Evolutionary conservation across 495 filamentous ascomycete species (phyloP), one percentile per base, ranked within the genome.

Genomic region (Chaetomium cochliodes): DNA sequence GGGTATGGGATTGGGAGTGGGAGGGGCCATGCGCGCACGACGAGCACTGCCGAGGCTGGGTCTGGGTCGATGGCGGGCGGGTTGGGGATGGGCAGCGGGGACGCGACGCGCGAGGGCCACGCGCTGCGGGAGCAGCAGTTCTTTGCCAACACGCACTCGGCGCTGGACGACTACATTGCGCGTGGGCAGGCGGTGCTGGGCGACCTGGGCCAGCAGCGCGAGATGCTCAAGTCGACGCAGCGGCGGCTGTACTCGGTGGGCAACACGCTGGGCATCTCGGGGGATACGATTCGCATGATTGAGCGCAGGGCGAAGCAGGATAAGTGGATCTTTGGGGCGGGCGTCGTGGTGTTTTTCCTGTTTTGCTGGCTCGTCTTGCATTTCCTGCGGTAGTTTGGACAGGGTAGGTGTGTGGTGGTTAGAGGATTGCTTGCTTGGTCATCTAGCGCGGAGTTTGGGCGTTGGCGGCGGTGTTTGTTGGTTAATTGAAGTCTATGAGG

Each of bases 281-380:
- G 93, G 33, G 96, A 98, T 74, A 98, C 94, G 6, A 98, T 98
- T 62, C 85, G 96, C 16, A 97, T 93, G 91, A 82, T 98, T 56
- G 93, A 98, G 76, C 80, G 94, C 70, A 83, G 94, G 65, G 93
- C 94, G 58, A 89, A 85, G 76, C 87, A 97, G 81, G 94, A 98
- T 70, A 97, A 97, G 78, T 98, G 93, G 93, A 96, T 98, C 30
- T 98, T 98, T 75, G 90, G 90, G 86, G 88, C 74, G 16, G 92
- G 94, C 0, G 91, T 96, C 23, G 75, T 96, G 41, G 73, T 93
- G n/a, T 98, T 98, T 76, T 89, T 98, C 64, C 74, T 82, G 49
- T 98, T 98, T 75, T 97, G 93, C 71, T 98, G 91, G 86, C 74
- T 91, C 64, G 91, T 93, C 53, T 69, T 98, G 75, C 87, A 90